phyloP scores from a whole-genome alignment of 2,329 filamentous ascomycete species.

The Fonsecaea pedrosoi region DNA sequence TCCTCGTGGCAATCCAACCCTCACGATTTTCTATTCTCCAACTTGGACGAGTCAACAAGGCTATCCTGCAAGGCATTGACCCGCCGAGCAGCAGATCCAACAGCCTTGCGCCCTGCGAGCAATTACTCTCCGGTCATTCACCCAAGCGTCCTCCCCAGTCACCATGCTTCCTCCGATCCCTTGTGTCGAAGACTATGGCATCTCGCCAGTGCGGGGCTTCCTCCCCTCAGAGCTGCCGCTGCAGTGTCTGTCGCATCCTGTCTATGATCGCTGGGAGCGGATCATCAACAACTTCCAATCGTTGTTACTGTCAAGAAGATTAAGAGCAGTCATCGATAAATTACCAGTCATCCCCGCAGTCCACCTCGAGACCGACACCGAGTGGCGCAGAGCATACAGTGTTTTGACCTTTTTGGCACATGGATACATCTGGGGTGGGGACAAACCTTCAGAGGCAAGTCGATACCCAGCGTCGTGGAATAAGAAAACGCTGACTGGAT shows the following conservation, averaged over 20 bases:
- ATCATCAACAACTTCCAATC: conserved; percentile 84
- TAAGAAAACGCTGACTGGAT: background rate
- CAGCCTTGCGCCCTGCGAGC: background rate
- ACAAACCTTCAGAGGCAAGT: conserved; percentile 72
- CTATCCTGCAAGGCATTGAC: background rate
- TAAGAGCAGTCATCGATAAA: conserved; percentile 78
- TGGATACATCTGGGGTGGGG: conserved; percentile 87
- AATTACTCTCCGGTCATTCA: background rate
- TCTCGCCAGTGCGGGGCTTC: conserved; percentile 74
- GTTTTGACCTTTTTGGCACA: conserved; percentile 81
- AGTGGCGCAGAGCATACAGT: conserved; percentile 89
- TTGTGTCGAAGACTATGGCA: conserved; percentile 74
- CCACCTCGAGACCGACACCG: conserved; percentile 79
- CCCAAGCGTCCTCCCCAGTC: background rate
- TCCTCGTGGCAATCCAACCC: conserved; percentile 1
- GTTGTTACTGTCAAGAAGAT: conserved; percentile 80
- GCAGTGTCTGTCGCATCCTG: conserved; percentile 80
- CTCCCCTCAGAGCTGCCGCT: conserved; percentile 82
- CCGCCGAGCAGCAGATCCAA: background rate
- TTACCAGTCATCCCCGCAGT: conserved; percentile 84
- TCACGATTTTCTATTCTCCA: conserved; percentile 1
- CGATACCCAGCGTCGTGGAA: background rate
- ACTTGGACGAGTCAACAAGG: background rate
- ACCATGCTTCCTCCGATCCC: conserved; percentile 58
- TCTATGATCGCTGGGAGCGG: conserved; percentile 95